Evolutionary conservation across 768 basidiomycete genomes (phyloP).

Genomic region (Kwoniella shandongensis): DNA sequence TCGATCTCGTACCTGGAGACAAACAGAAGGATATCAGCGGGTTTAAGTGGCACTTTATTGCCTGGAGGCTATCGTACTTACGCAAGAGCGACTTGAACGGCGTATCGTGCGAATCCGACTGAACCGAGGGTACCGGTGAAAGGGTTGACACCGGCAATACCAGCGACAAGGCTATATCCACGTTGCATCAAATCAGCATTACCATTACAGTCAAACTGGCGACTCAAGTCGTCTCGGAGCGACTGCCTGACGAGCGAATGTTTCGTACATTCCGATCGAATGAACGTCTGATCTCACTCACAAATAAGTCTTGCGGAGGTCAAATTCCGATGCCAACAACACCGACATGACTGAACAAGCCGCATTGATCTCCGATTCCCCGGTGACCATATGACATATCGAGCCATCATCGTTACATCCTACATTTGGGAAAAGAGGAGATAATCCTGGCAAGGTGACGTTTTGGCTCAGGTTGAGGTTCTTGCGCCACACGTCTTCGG

Average conservation of each 20-base stretch:
- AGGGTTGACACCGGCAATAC: constrained; percentile 57
- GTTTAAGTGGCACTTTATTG: no score
- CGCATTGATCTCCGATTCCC: constrained; percentile 58
- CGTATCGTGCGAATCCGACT: constrained; percentile 55
- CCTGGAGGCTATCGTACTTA: constrained; percentile 16
- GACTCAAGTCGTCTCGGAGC: no score
- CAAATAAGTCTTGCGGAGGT: constrained; percentile 57
- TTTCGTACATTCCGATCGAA: no score
- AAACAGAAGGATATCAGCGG: no score
- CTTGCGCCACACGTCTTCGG: constrained; percentile 46
- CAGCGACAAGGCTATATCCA: constrained; percentile 46
- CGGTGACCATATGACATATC: constrained; percentile 55
- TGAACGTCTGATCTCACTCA: constrained; percentile 23
- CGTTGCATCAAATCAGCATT: constrained; percentile 1
- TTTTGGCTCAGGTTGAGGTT: constrained; percentile 49
- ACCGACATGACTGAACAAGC: constrained; percentile 54
- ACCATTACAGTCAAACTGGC: no score
- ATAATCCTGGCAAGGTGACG: constrained; percentile 55
- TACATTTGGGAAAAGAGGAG: constrained; percentile 54
- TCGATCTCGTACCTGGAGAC: constrained; percentile 56
- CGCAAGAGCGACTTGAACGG: constrained; percentile 51
- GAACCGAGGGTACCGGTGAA: constrained; percentile 53
- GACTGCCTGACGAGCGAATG: no score
- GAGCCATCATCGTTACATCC: constrained; percentile 53
- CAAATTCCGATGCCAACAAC: constrained; percentile 51